Percentiles rank a stretch among this genome's conserved stretches.
Conservation (phyloP, 1,284 basidiomycete genomes). For the Puccinia hordei region DNA sequence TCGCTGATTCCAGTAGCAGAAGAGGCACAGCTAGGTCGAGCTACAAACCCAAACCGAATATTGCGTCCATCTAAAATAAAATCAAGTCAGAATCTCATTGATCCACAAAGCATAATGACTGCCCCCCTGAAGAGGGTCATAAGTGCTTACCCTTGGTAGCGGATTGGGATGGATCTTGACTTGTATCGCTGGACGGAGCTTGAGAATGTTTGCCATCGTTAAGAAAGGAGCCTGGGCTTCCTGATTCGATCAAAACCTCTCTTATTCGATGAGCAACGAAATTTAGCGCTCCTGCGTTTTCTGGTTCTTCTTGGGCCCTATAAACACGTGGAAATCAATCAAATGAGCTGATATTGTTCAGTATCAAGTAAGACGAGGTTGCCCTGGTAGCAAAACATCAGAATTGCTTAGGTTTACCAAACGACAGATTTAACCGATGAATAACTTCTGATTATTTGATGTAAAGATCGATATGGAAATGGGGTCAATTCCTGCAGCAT, state of each 20-base stretch:
- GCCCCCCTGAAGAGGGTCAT: not conserved
- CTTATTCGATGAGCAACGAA: conserved; percentile 29
- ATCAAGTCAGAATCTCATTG: not conserved
- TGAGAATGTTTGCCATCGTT: not conserved
- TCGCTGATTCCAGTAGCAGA: conserved; percentile 42
- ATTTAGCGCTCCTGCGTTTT: conserved; percentile 32
- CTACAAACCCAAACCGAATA: conserved; percentile 17
- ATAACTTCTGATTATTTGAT: conserved; percentile 64
- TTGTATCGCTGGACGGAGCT: not conserved
- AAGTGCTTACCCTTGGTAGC: not conserved
- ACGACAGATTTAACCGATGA: conserved; percentile 4
- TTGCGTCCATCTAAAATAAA: not conserved
- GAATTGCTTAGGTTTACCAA: conserved; percentile 1
- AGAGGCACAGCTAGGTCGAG: conserved; percentile 37
- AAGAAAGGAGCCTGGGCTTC: not conserved
- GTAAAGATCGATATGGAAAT: conserved; percentile 72
- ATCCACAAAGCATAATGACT: not conserved
- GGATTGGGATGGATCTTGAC: not conserved
- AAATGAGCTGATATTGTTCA: not conserved
- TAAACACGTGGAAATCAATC: too few relatives aligned
- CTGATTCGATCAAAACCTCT: conserved; percentile 6
- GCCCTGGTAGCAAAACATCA: not conserved
- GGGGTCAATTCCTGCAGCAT: conserved; percentile 69
- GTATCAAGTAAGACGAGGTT: not conserved
- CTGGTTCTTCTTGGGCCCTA: conserved; percentile 42